Percentiles rank a stretch among this genome's conserved stretches.
Evolutionary conservation across 371 early-diverging fungal species (phyloP).

Genomic region (Haplosporangium sp.): DNA sequence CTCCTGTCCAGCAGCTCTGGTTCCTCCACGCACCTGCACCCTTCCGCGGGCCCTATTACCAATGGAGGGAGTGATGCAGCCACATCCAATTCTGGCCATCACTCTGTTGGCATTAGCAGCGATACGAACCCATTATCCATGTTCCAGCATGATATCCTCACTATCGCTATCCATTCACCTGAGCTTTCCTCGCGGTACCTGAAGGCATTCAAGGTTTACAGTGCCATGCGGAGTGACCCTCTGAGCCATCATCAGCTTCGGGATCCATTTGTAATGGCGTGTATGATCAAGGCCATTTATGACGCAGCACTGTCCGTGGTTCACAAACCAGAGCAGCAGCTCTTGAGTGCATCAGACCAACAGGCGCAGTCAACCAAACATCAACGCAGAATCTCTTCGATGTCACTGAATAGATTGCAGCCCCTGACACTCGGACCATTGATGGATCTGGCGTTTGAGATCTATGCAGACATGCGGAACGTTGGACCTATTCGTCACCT

Average conservation of each 20-base stretch:
- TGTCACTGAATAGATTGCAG: slow-evolving; percentile 37
- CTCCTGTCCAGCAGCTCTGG: slow-evolving; percentile 11
- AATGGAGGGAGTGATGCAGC: not conserved
- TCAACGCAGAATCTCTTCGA: slow-evolving; percentile 34
- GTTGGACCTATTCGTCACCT: slow-evolving; percentile 47
- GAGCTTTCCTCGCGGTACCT: slow-evolving; percentile 46
- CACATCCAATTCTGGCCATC: slow-evolving; percentile 1
- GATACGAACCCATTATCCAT: slow-evolving; percentile 15
- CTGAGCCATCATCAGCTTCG: slow-evolving; percentile 35
- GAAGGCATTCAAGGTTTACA: slow-evolving; percentile 51
- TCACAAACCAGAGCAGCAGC: slow-evolving; percentile 21
- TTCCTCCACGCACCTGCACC: slow-evolving; percentile 3
- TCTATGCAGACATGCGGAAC: slow-evolving; percentile 48
- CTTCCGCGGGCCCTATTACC: not conserved
- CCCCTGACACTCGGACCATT: slow-evolving; percentile 49
- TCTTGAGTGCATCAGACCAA: not conserved
- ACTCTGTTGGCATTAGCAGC: not conserved
- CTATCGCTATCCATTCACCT: slow-evolving; percentile 39
- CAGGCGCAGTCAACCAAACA: slow-evolving; percentile 13
- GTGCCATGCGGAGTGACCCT: slow-evolving; percentile 35
- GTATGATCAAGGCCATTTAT: slow-evolving; percentile 47
- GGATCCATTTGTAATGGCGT: slow-evolving; percentile 47
- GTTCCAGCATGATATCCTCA: slow-evolving; percentile 49
- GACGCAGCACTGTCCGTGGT: slow-evolving; percentile 35
- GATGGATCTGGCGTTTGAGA: slow-evolving; percentile 51